Base-by-base conservation (phyloP, 805 yeast genomes). In the Lachancea fermentati region DNA sequence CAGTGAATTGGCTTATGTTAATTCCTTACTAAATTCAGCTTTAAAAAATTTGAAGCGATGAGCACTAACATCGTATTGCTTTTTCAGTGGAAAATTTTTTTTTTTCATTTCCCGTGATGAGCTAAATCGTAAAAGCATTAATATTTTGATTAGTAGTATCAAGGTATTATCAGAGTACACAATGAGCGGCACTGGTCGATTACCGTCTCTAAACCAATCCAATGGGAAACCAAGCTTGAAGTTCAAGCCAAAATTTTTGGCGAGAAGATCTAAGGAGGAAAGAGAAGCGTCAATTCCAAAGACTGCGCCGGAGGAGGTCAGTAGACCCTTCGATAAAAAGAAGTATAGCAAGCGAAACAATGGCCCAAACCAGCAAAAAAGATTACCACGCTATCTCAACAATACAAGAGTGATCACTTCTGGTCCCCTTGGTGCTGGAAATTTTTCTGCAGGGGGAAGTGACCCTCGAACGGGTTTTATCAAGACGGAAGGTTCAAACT, bases 191-290 rank as follows among this genome's bases (percentile, higher is more conserved):
- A 47, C 61, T 17, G 62, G 62, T 19, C 58, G 67, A 36, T 48
- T 62, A 37, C 65, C 65, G n/a, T 50, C 65, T n/a, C 44, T 62
- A 32, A 57, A 42, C 12, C 47, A 43, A 26, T 22, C 44, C 26
- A 41, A 43, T n/a, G 48, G 50, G 25, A 55, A 77, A 51, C 75
- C 85, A 5, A 69, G 77, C 2, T 65, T 83, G 45, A 81, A 82
- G 60, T 89, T 89, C 64, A 79, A 80, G 60, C 97, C 97, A 2
- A 89, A 89, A 60, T 81, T 72, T 2, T 95, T 89, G 32, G 88
- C 88, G 0, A 71, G 97, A 62, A 78, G 86, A 57, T 67, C 87
- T 8, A 81, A 85, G 50, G 89, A 85, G 50, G 96, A 87, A 51
- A 69, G 96, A 58, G 95, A 79, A 16, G 79, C 84, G 19, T 75